Conservation (phyloP, 2,329 filamentous ascomycete species). For the Decorospora gaudefroyi region DNA sequence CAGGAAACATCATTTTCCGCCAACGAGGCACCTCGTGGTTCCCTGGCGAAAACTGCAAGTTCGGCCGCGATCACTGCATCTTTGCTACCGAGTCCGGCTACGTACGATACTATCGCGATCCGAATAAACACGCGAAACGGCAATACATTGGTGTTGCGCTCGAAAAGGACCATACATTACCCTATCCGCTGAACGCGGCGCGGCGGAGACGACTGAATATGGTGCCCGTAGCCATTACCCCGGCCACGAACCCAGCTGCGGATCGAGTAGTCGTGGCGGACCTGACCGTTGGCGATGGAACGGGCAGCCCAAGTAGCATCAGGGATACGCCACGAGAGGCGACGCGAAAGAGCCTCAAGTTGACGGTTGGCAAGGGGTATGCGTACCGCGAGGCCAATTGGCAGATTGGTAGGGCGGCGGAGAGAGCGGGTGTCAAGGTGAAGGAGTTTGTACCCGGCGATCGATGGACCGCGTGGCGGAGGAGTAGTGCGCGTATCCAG, state of each 20-base stretch:
- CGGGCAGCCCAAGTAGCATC: conserved; percentile 17
- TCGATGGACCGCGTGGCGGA: conserved; percentile 68
- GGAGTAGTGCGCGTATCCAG: conserved; percentile 58
- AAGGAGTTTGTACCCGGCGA: conserved; percentile 61
- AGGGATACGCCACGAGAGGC: conserved; percentile 41
- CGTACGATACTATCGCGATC: conserved; percentile 96
- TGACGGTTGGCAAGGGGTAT: conserved; percentile 56
- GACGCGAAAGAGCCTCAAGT: conserved; percentile 36
- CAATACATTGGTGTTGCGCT: conserved; percentile 96
- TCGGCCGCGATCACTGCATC: conserved; percentile 96
- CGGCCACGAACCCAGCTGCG: conserved; percentile 10
- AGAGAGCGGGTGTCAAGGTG: conserved; percentile 63
- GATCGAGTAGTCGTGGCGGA: conserved; percentile 34
- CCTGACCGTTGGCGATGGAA: conserved; percentile 10
- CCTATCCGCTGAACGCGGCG: conserved; percentile 73
- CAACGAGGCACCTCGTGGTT: conserved; percentile 95
- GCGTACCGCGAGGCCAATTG: conserved; percentile 69
- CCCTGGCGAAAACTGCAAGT: conserved; percentile 91
- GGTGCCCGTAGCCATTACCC: conserved; percentile 54
- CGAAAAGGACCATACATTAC: conserved; percentile 77
- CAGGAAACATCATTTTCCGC: conserved; percentile 97
- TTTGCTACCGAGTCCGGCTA: conserved; percentile 84
- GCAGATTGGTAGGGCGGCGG: conserved; percentile 67
- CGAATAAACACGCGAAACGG: conserved; percentile 76
- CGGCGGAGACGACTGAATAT: conserved; percentile 77